Evolutionary conservation across 345 rosid species (phyloP).

Genomic region (Boechera stricta): DNA sequence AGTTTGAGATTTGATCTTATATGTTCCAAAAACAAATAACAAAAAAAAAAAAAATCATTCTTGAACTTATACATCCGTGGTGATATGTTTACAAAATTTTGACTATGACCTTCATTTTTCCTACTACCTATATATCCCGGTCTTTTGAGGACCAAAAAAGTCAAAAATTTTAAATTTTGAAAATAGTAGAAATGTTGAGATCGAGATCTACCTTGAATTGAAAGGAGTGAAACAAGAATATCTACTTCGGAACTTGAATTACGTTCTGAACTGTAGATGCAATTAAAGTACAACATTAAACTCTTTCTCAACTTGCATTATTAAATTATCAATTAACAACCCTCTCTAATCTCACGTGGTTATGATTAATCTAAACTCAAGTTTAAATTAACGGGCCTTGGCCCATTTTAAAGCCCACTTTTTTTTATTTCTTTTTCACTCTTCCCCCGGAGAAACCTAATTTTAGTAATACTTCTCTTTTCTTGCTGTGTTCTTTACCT

Average conservation of each 20-base stretch:
- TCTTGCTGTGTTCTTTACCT: too few relatives aligned
- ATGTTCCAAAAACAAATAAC: background rate
- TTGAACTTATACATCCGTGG: background rate
- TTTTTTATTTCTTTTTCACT: background rate
- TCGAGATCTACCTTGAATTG: slow-evolving; percentile 14
- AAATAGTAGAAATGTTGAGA: slow-evolving; percentile 8
- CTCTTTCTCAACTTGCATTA: slow-evolving; percentile 13
- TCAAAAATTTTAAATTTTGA: background rate
- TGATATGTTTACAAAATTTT: background rate
- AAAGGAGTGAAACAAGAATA: slow-evolving; percentile 30
- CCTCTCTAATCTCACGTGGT: background rate
- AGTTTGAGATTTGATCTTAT: background rate
- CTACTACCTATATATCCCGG: background rate
- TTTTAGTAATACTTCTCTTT: too few relatives aligned
- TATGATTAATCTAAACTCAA: background rate
- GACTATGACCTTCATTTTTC: background rate
- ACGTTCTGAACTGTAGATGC: background rate
- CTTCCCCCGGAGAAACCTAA: background rate
- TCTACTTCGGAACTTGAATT: slow-evolving; percentile 39
- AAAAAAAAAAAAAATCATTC: background rate
- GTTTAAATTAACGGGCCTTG: background rate
- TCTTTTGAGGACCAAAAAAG: background rate
- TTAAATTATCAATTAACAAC: background rate
- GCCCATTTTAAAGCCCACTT: background rate
- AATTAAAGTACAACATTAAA: slow-evolving; percentile 1